Evolutionary conservation across 2,329 filamentous ascomycete species (phyloP), one percentile per base, ranked within the genome.

Genomic region (Emmonsia crescens): DNA sequence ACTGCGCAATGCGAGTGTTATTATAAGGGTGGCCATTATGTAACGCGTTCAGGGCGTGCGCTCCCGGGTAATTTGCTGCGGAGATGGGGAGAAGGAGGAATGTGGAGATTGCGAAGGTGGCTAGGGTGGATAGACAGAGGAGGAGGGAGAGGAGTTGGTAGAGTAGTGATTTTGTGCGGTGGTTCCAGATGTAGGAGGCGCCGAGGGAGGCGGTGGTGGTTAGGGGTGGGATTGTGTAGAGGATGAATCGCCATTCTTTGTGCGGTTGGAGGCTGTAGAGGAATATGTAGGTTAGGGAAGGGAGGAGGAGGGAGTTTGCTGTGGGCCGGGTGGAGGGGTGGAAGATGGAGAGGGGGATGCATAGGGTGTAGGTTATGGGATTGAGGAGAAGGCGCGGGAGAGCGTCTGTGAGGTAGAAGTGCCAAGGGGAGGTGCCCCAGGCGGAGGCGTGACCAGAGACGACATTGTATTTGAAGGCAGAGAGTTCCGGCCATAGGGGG

Each of bases 241-340:
- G 85, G 67, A 99, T 87, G 79, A 99, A 99, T 21, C 94, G 89
- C 73, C 91, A 89, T 77, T 99, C 94, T 73, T 99, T 99, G 78
- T 99, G 94, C 0, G 93, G 92, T 64, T 96, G 88, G 58, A 91
- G 68, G 65, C 91, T 96, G 79, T 96, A 97, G 51, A 95, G 74
- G 4, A 82, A 82, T 24, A 95, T 80, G 73, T 92, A 99, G 36
- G 83, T 74, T 1, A 95, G 66, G 10, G 83, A 82, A 0, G 94
- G 91, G 2, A 87, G 68, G 3, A 89, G 68, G 9, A 85, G 74
- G 48, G 80, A 78, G 0, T 89, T 69, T 6, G 78, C 76, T 19
- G 75, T 70, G 0, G 80, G 78, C 5, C 72, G 71, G 9, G 85
- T 76, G 2, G 85, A 79, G 5, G 82, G 72, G 2, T 82, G 78